A percentile compares a stretch with the other conserved stretches of the same genome.
These are phyloP conservation scores for Sporothrix euskadiensis DNA, from an alignment of 2,329 filamentous ascomycete species.

Conservation along the genomic window DNA sequence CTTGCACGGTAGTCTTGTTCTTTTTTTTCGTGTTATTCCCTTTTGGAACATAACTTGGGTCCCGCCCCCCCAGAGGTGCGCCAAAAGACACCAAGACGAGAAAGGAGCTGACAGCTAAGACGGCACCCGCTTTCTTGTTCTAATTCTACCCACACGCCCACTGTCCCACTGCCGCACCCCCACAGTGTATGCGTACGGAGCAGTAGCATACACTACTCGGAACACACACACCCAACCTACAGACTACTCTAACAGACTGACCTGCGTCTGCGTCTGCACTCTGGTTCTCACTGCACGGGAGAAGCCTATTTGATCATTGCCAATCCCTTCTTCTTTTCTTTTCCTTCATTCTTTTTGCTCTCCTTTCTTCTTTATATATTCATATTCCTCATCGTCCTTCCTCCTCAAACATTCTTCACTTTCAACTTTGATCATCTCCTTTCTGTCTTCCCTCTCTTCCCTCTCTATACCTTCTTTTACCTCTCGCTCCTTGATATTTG, in stretches of 20 bases:
- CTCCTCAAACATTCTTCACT: neutral
- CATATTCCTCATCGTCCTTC: neutral
- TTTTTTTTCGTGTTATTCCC: constrained; percentile 7
- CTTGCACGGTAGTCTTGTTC: neutral
- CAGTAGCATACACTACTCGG: neutral
- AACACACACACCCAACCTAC: neutral
- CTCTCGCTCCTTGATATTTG: neutral
- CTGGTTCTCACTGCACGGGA: neutral
- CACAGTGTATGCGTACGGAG: neutral
- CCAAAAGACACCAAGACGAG: constrained; percentile 20
- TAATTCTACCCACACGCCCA: neutral
- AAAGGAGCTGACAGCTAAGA: constrained; percentile 17
- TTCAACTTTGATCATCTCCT: neutral
- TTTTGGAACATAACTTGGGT: constrained; percentile 3
- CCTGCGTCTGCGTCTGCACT: neutral
- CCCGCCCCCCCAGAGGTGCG: constrained; percentile 16
- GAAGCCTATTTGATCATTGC: constrained; percentile 38
- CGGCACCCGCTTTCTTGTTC: neutral
- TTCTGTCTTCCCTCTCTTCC: neutral
- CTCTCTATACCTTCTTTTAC: neutral
- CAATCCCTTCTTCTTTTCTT: constrained; percentile 31
- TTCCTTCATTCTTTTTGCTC: neutral
- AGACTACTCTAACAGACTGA: neutral
- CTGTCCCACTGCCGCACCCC: neutral
- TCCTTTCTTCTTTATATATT: neutral